phyloP scores from a whole-genome alignment of 352 stramenopile species.

The Pythium myriotylum region DNA sequence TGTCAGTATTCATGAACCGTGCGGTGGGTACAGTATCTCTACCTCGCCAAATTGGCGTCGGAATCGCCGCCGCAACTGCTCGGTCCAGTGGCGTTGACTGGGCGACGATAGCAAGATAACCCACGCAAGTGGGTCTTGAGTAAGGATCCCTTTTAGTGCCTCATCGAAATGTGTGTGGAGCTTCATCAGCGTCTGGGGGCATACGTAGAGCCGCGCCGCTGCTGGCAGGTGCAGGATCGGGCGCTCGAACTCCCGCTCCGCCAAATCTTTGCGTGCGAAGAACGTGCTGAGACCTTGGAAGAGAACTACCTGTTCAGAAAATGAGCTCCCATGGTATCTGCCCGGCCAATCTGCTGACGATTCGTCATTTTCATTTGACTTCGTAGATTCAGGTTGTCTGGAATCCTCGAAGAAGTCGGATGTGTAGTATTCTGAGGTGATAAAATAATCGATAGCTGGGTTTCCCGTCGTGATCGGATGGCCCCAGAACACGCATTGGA shows the following conservation, averaged over 20 bases:
- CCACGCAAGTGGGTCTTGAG: conserved; percentile 32
- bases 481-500: conserved; percentile 87
- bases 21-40: too few relatives aligned
- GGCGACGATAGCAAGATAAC: conserved; percentile 56
- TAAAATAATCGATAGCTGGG: conserved; percentile 82
- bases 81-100: conserved; percentile 54
- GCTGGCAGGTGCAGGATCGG: conserved; percentile 43
- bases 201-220: conserved; percentile 54
- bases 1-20: background rate
- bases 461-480: conserved; percentile 81
- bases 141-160: conserved; percentile 44
- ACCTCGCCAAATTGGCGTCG: conserved; percentile 38
- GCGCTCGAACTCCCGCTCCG: conserved; percentile 25
- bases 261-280: conserved; percentile 36
- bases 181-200: conserved; percentile 74
- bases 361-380: background rate
- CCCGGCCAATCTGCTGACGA: conserved; percentile 6
- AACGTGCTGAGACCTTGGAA: conserved; percentile 70
- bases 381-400: background rate
- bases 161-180: conserved; percentile 55
- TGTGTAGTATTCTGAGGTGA: conserved; percentile 63
- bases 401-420: conserved; percentile 27
- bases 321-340: conserved; percentile 39
- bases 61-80: conserved; percentile 47
- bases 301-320: conserved; percentile 72